These are phyloP conservation scores for Trichoderma endophyticum DNA, from an alignment of 2,329 filamentous ascomycete species.

Conservation along the genomic window DNA sequence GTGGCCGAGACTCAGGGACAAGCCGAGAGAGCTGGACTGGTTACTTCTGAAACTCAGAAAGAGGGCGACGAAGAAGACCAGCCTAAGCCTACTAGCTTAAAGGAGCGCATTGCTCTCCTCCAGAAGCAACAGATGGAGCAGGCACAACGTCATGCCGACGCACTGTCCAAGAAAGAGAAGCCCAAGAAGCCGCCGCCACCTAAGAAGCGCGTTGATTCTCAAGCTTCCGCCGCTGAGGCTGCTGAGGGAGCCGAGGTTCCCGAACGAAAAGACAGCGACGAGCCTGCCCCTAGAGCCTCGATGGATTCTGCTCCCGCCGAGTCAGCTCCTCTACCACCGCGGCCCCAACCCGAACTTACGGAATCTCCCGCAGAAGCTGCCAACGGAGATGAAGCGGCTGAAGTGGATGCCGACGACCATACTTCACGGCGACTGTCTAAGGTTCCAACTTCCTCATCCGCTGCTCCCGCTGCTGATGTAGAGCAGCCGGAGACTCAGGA, in stretches of 20 bases:
- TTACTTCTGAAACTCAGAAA: conserved; percentile 40
- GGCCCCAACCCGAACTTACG: conserved; percentile 56
- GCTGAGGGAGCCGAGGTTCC: conserved; percentile 31
- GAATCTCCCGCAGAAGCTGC: conserved; percentile 65
- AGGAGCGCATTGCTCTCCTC: conserved; percentile 89
- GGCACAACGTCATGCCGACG: conserved; percentile 75
- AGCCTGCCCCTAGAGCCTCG: conserved; percentile 48
- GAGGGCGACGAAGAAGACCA: conserved; percentile 67
- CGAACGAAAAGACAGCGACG: conserved; percentile 48
- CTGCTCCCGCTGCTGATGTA: conserved; percentile 40
- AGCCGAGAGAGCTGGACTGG: conserved; percentile 65
- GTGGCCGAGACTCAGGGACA: conserved; percentile 64
- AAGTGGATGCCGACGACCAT: conserved; percentile 73
- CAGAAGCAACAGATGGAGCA: conserved; percentile 94
- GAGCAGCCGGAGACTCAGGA: conserved; percentile 45
- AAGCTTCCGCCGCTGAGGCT: conserved; percentile 45
- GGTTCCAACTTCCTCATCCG: conserved; percentile 34
- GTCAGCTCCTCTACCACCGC: conserved; percentile 45
- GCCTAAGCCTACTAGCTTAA: conserved; percentile 88
- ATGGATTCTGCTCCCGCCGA: conserved; percentile 42
- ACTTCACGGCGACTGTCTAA: conserved; percentile 39
- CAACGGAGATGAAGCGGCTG: conserved; percentile 61
- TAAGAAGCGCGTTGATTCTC: conserved; percentile 53
- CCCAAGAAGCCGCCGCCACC: conserved; percentile 61
- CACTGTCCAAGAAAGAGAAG: conserved; percentile 79